Percentiles rank a stretch among this genome's conserved stretches.
phyloP scores from a whole-genome alignment of 2,329 filamentous ascomycete genomes.

The Sclerotinia nivalis region DNA sequence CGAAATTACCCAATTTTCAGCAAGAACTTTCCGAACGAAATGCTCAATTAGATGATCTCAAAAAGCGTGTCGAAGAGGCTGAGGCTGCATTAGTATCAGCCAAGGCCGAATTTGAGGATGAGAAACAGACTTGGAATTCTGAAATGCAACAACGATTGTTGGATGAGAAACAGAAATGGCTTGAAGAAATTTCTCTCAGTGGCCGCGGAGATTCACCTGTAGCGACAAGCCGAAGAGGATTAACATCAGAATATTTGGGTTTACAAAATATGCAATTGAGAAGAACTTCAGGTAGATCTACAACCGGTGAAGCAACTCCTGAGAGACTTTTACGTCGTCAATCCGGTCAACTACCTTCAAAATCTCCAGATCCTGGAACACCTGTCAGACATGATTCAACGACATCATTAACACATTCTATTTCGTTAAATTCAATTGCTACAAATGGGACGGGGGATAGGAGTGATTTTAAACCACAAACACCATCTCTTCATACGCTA shows the following conservation, averaged over 20 bases:
- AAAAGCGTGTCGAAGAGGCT: constrained; percentile 63
- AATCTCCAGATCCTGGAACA: constrained; percentile 37
- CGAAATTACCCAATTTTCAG: constrained; percentile 62
- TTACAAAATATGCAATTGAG: constrained; percentile 43
- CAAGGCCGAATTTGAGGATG: constrained; percentile 56
- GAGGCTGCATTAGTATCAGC: constrained; percentile 64
- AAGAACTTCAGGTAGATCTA: constrained; percentile 37
- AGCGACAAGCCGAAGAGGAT: constrained; percentile 37
- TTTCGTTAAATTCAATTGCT: constrained; percentile 20
- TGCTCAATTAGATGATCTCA: constrained; percentile 60
- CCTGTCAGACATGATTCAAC: constrained; percentile 40
- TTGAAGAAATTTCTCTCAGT: constrained; percentile 45
- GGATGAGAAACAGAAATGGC: constrained; percentile 64
- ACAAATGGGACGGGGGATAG: constrained; percentile 30
- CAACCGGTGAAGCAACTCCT: constrained; percentile 35
- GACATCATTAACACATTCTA: constrained; percentile 29
- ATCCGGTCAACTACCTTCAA: constrained; percentile 34
- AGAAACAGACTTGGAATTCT: constrained; percentile 59
- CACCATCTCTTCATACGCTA: constrained; percentile 35
- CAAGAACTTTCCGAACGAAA: constrained; percentile 63
- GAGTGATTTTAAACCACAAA: constrained; percentile 24
- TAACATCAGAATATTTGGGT: constrained; percentile 42
- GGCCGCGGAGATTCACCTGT: constrained; percentile 38
- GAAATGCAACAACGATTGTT: constrained; percentile 60
- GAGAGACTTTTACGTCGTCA: constrained; percentile 34